Base-by-base conservation (phyloP, 2,329 filamentous ascomycete genomes). In the Penicillium sp. region DNA sequence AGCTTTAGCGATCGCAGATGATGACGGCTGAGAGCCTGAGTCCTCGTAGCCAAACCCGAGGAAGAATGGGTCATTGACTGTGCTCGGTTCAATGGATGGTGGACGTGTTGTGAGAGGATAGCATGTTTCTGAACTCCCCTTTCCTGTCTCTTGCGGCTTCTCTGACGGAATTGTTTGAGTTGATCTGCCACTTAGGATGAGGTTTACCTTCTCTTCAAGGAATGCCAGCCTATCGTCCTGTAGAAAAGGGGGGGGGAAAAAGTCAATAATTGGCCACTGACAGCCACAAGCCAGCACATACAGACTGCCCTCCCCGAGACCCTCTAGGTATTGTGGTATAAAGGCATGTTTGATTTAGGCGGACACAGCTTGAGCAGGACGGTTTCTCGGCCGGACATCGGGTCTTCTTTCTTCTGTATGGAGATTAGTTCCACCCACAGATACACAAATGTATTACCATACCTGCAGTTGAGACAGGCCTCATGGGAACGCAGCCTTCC, bases 301-400 rank as follows among this genome's bases (percentile, higher is more conserved):
- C 80, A 64, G 79, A 81, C 67, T 74, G 77, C 25, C 76, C 78
- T 60, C 71, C 73, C 36, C 75, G 74, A 12, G 75, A 72, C 50
- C 73, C 75, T 54, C 68, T 63, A 1, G 70, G 64, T 15, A 72
- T 70, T 4, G 78, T 70, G 0, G 72, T 65, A 57, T 82, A 82
- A 12, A 78, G 75, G 63, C 80, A 82, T 41, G 75, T 63, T 66
- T 82, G 80, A 49, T 76, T 77, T 9, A 82, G 72, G 17, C 81
- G 77, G 12, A 77, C 71, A 63, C 81, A 82, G 63, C 79, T 81
- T 10, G 81, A 82, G 57, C 81, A 82, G 1, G 77, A 73, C 6
- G 81, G 81, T 63, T 78, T 81, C 66, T 82, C 81, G 7, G 79
- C 81, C 0, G 81, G 81, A 64, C 81, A 82, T 35, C 81, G 76